Conservation (phyloP, 495 filamentous ascomycete genomes). For the Trichoderma erinaceum region DNA sequence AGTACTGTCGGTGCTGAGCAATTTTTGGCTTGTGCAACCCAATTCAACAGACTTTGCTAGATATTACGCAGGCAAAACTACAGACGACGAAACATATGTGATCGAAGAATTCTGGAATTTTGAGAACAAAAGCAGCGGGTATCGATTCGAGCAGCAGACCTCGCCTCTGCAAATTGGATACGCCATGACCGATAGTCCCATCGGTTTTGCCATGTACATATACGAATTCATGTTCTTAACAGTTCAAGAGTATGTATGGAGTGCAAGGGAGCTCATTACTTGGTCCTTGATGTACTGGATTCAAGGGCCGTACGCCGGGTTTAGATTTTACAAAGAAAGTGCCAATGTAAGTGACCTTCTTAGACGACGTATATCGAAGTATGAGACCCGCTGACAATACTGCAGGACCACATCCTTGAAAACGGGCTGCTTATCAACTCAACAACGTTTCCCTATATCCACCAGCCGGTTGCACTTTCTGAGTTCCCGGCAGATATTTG, state of each 20-base stretch:
- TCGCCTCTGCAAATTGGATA: background rate
- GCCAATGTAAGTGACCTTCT: no score
- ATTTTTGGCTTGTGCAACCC: background rate
- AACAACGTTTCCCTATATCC: no score
- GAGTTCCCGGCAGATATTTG: no score
- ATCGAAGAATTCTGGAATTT: background rate
- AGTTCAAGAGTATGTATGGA: background rate
- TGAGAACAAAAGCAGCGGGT: background rate
- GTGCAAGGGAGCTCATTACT: background rate
- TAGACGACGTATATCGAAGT: no score
- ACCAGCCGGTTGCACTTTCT: no score
- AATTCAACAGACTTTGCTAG: background rate
- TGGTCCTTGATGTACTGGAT: constrained; percentile 1
- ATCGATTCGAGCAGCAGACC: background rate
- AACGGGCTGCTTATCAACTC: no score
- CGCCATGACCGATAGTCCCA: background rate
- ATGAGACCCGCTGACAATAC: no score
- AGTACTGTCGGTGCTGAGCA: background rate
- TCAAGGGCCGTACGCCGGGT: background rate
- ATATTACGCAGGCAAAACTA: background rate
- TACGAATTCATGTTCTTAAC: background rate
- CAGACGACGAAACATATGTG: background rate
- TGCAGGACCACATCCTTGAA: no score
- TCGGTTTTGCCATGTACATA: background rate
- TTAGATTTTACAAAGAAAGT: background rate